A percentile compares a stretch with the other conserved stretches of the same genome.
Evolutionary conservation across 176 grass and related monocot species (phyloP).

Genomic region (Aechmea fasciata): DNA sequence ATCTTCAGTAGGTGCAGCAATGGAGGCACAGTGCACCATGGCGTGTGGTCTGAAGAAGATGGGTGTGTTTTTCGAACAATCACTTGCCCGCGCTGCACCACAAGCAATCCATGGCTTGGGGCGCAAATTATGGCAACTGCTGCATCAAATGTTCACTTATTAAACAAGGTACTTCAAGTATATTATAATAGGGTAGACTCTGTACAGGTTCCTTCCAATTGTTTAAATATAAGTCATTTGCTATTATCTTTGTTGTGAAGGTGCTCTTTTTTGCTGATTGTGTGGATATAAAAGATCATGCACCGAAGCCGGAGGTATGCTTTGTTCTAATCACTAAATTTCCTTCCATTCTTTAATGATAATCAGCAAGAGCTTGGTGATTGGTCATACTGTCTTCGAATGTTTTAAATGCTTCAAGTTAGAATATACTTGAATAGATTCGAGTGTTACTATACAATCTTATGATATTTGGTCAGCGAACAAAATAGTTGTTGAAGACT

Average conservation of each 20-base stretch:
- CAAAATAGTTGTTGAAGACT: background rate
- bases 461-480: background rate
- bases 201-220: constrained; percentile 8
- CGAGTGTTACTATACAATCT: no score
- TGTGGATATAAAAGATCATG: constrained; percentile 49
- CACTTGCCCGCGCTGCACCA: constrained; percentile 45
- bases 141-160: constrained; percentile 42
- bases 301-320: constrained; percentile 37
- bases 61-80: constrained; percentile 67
- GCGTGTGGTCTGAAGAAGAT: constrained; percentile 75
- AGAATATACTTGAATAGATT: no score
- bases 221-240: constrained; percentile 1
- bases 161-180: constrained; percentile 43
- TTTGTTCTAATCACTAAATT: background rate
- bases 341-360: constrained; percentile 2
- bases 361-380: background rate
- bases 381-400: constrained; percentile 14
- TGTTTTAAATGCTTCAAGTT: background rate
- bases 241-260: constrained; percentile 27
- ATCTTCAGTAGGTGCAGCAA: constrained; percentile 29
- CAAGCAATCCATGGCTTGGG: constrained; percentile 33
- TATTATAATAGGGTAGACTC: background rate
- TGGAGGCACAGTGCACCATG: constrained; percentile 18
- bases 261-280: constrained; percentile 58
- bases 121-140: constrained; percentile 75